Evolutionary conservation across 202 grass and related monocot genomes (phyloP).

Genomic region (Schoenoplectus triqueter): DNA sequence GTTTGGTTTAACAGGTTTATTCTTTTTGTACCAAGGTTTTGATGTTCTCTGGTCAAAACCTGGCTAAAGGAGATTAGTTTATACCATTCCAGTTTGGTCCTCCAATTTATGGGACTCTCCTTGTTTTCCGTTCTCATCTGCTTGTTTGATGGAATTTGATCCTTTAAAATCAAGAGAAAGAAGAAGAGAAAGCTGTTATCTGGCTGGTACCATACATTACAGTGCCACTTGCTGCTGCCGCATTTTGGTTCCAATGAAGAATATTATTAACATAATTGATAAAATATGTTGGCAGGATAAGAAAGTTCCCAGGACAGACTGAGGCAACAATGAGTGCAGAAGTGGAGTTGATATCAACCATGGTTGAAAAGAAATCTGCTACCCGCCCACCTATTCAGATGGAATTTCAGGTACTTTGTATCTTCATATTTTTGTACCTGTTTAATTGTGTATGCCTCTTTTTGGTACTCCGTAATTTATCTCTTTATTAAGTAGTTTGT

Average conservation of each 20-base stretch:
- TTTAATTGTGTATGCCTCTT: background rate
- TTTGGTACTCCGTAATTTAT: background rate
- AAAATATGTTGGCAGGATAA: conserved; percentile 59
- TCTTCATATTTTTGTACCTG: conserved; percentile 6
- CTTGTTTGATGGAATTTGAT: background rate
- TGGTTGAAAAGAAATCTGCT: conserved; percentile 91
- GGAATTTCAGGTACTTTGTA: conserved; percentile 88
- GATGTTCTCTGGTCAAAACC: too few relatives aligned
- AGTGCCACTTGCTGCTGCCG: background rate
- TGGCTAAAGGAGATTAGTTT: too few relatives aligned
- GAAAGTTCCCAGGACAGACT: conserved; percentile 96
- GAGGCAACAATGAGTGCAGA: conserved; percentile 99
- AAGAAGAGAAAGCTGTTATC: background rate
- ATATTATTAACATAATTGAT: background rate
- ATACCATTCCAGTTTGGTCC: too few relatives aligned
- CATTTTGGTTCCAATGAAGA: background rate
- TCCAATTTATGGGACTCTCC: background rate
- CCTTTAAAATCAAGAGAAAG: background rate
- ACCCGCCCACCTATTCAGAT: conserved; percentile 94
- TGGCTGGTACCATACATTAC: background rate
- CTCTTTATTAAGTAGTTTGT: background rate
- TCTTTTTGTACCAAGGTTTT: too few relatives aligned
- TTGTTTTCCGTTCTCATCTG: background rate
- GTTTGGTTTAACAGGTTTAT: too few relatives aligned
- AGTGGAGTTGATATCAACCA: conserved; percentile 96